These are phyloP conservation scores for Oehlia diaphana DNA, from an alignment of 192 early-diverging fungal genomes.

Conservation along the genomic window DNA sequence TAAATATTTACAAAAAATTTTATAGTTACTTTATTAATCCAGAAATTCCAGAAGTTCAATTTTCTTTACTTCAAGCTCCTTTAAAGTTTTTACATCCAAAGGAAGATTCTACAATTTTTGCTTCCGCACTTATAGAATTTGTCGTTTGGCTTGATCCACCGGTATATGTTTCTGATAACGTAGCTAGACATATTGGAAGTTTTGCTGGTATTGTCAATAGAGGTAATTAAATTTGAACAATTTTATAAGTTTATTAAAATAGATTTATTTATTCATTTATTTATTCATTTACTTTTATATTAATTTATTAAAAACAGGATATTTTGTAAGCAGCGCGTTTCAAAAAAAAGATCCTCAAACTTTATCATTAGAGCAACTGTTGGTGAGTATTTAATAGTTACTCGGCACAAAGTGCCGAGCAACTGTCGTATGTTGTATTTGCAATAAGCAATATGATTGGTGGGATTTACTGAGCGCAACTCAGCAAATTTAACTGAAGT, in stretches of 20 bases:
- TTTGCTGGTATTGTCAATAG: neutral
- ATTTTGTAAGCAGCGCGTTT: neutral
- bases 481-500: too few relatives aligned
- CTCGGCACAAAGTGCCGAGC: too few relatives aligned
- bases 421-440: too few relatives aligned
- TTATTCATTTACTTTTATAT: neutral
- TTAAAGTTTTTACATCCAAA: conserved; percentile 23
- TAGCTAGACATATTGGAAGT: conserved; percentile 8
- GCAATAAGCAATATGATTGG: too few relatives aligned
- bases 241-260: neutral
- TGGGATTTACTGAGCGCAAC: too few relatives aligned
- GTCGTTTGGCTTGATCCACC: conserved; percentile 21
- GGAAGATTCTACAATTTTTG: neutral
- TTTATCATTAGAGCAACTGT: conserved; percentile 21
- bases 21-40: conserved; percentile 13
- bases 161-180: conserved; percentile 22
- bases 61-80: neutral
- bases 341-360: neutral
- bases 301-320: conserved; percentile 6
- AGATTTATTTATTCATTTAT: neutral
- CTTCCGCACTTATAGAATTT: neutral
- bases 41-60: conserved; percentile 5
- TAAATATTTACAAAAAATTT: neutral
- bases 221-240: neutral
- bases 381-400: neutral